These are phyloP conservation scores for Aureobasidium musti DNA, from an alignment of 2,329 filamentous ascomycete genomes.

Conservation along the genomic window DNA sequence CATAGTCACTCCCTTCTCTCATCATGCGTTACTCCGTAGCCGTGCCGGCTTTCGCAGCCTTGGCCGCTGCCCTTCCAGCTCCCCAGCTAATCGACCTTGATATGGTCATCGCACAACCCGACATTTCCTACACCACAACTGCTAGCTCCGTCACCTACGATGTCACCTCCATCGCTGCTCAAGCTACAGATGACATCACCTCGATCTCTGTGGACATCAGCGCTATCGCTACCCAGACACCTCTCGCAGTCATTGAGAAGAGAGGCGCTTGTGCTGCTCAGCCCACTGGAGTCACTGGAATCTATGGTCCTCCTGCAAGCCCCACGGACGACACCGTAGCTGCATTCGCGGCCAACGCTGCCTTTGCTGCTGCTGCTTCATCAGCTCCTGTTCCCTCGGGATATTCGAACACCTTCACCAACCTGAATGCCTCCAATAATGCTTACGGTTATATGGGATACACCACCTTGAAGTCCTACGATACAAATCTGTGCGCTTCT, in stretches of 20 bases:
- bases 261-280: conserved; percentile 30
- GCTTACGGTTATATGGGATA: conserved; percentile 32
- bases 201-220: conserved; percentile 25
- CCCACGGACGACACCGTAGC: conserved; percentile 31
- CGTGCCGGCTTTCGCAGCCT: conserved; percentile 19
- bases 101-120: conserved; percentile 33
- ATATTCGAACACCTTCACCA: conserved; percentile 33
- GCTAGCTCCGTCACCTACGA: conserved; percentile 33
- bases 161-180: conserved; percentile 33
- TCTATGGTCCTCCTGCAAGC: conserved; percentile 15
- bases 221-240: conserved; percentile 1
- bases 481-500: conserved; percentile 24
- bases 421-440: conserved; percentile 30
- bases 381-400: conserved; percentile 31
- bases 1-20: neutral
- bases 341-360: conserved; percentile 31
- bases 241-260: conserved; percentile 13
- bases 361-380: conserved; percentile 32
- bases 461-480: conserved; percentile 25
- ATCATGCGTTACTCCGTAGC: conserved; percentile 20
- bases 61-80: conserved; percentile 33
- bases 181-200: conserved; percentile 31
- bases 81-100: conserved; percentile 33
- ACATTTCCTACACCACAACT: conserved; percentile 27
- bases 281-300: conserved; percentile 29